Evolutionary conservation across 345 rosid species (phyloP), one percentile per base, ranked within the genome.

Genomic region (Noccaea caerulescens): DNA sequence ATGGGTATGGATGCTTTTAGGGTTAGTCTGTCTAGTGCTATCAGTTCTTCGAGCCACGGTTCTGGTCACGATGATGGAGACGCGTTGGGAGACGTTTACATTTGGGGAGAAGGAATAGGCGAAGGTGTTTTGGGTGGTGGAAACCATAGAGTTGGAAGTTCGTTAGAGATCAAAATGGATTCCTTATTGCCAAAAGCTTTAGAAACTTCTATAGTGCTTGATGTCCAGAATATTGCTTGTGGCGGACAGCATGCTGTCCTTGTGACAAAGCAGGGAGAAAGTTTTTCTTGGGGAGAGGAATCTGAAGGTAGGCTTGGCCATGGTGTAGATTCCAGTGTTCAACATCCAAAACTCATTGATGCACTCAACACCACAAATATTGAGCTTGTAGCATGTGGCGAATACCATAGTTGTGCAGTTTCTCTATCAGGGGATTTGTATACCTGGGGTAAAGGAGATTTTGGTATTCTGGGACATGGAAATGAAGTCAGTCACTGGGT

Each of bases 1-100:
- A 84, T 83, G 85, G 67, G 75, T 23, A 70, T 84, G 86, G 99
- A 94, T 80, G 85, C 92, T 80, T 88, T 88, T 75, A 87, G 99
- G 84, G 98, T 94, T 74, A 92, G 99, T 81, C 80, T 94, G 62
- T 94, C 97, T 20, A 94, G 99, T 87, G 98, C 84, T 9, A 61
- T 82, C 47, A 80, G 88, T 63, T 80, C 84, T 16, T 80, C 84
- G 30, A 80, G 81, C 66, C 85, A 77, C 53, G 83, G 83, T 67
- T 82, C 86, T 80, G 70, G 68, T 49, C 77, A 68, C 53, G 86
- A 81, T 65, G 88, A 83, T 75, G 78, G 71, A 63, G 86, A 79
- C 64, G 68, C 85, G 45, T 60, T 82, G 58, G 79, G 82, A 59
- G 86, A 85, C 49, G 85, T 85, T 63, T 83, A 75, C 61, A 66